These are phyloP conservation scores for Podospora tetraspora DNA, from an alignment of 495 filamentous ascomycete species.

Conservation along the genomic window DNA sequence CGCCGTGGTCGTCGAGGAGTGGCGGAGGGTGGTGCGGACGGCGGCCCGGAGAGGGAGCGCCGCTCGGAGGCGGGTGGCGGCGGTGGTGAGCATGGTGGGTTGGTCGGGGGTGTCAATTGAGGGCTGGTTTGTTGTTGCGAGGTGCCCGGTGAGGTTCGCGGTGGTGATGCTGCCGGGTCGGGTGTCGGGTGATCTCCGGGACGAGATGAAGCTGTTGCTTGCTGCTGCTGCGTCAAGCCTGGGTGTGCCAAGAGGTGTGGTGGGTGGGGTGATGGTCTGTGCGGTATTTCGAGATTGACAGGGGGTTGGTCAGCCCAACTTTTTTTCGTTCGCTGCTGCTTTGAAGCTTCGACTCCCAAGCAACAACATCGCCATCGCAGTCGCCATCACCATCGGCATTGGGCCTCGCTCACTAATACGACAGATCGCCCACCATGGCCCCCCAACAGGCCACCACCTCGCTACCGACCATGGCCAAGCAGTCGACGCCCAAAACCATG, in stretches of 20 bases:
- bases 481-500: constrained; percentile 60
- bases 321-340: background rate
- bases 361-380: background rate
- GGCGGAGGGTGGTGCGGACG: background rate
- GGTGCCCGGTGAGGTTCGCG: background rate
- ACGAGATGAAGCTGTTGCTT: background rate
- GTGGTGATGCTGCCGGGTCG: constrained; percentile 4
- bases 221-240: background rate
- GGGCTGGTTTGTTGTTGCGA: background rate
- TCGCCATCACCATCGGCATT: background rate
- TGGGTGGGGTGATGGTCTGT: constrained; percentile 9
- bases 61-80: constrained; percentile 29
- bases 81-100: constrained; percentile 16
- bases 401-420: too few relatives aligned
- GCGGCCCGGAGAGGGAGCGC: constrained; percentile 49
- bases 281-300: background rate
- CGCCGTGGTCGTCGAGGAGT: background rate
- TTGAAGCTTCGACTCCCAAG: background rate
- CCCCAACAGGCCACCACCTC: constrained; percentile 2
- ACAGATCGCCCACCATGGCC: constrained; percentile 14
- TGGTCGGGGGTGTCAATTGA: constrained; percentile 18
- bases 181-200: constrained; percentile 23
- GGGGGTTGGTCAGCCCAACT: background rate
- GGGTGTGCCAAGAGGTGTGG: background rate
- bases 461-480: constrained; percentile 33